Evolutionary conservation across 2,329 filamentous ascomycete genomes (phyloP), one percentile per base, ranked within the genome.

Genomic region (Colletotrichum sp.): DNA sequence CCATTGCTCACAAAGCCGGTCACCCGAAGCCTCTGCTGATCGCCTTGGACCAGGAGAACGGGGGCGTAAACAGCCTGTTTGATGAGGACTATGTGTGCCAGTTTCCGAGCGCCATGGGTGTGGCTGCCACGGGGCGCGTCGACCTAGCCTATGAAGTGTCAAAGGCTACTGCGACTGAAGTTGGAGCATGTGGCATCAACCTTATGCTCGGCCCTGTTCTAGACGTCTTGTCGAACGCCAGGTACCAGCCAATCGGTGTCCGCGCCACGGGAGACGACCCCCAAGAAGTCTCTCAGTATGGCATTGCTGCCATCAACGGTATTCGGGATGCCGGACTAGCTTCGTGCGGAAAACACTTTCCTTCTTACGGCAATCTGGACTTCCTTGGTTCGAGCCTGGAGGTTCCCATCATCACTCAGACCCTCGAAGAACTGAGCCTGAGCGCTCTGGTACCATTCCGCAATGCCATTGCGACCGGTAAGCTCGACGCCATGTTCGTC

Each of bases 61-160:
- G 97, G 78, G 96, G 96, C 4, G 96, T 98, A 83, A 99, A 98
- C 87, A 98, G 95, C 85, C 90, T 99, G 4, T 98, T 98, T 81
- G 96, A 99, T 83, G 96, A 98, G 80, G 95, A 97, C 81, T 97
- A 96, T 83, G 96, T 99, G 79, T 96, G 95, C 79, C 97, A 99
- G 83, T 99, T 98, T 80, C 97, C 97, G 10, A 98, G 96, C 81
- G 95, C 96, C 77, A 99, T 99, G 96, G 96, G 96, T 14, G 90
- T 98, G 76, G 96, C 96, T n/a, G 97, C 97, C 26, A 96, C 96
- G 6, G 95, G 96, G 28, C 96, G 94, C 13, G 93, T 93, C 43
- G 92, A 97, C 13, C 88, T 99, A 71, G 95, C 96, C 7, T 98
- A 96, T 82, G 94, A 96, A 79, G 93, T 99, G 71, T 96, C 96